Evolutionary conservation across 768 basidiomycete genomes (phyloP).

Genomic region (Russula sp.): DNA sequence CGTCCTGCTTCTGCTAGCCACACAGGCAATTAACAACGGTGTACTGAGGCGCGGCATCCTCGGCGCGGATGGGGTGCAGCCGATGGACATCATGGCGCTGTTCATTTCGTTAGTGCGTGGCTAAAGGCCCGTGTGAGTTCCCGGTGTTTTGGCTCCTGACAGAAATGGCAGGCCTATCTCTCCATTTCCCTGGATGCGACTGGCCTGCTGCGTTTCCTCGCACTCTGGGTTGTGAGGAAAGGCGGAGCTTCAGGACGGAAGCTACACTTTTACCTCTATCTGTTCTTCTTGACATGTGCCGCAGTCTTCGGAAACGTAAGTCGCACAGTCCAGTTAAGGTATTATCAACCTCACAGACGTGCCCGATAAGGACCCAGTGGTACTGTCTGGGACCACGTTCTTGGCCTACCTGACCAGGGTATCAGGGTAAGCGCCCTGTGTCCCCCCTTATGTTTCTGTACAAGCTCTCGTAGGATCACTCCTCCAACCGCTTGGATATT

Average conservation of each 20-base stretch:
- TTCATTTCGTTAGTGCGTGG: slow-evolving; percentile 71
- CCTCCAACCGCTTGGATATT: slow-evolving; percentile 64
- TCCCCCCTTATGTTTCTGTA: background rate
- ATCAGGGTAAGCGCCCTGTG: slow-evolving; percentile 33
- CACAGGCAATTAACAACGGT: slow-evolving; percentile 28
- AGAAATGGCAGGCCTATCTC: slow-evolving; percentile 56
- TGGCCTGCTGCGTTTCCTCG: slow-evolving; percentile 79
- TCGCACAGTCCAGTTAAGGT: background rate
- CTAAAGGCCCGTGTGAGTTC: background rate
- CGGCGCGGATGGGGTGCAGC: slow-evolving; percentile 70
- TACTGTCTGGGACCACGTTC: slow-evolving; percentile 87
- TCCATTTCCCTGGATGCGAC: slow-evolving; percentile 87
- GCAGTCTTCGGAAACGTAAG: slow-evolving; percentile 72
- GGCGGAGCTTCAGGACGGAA: slow-evolving; percentile 67
- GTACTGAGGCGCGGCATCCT: slow-evolving; percentile 75
- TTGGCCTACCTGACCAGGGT: slow-evolving; percentile 81
- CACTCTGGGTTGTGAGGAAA: slow-evolving; percentile 75
- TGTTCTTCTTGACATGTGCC: slow-evolving; percentile 73
- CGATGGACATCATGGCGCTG: slow-evolving; percentile 88
- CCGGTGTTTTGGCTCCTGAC: background rate
- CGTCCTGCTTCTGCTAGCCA: slow-evolving; percentile 30
- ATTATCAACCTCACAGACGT: background rate
- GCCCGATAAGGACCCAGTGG: slow-evolving; percentile 63
- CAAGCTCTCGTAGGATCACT: slow-evolving; percentile 24
- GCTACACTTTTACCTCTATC: slow-evolving; percentile 76